Base-by-base conservation (phyloP, 1,284 basidiomycete genomes). In the Xerocomus amazonicus region DNA sequence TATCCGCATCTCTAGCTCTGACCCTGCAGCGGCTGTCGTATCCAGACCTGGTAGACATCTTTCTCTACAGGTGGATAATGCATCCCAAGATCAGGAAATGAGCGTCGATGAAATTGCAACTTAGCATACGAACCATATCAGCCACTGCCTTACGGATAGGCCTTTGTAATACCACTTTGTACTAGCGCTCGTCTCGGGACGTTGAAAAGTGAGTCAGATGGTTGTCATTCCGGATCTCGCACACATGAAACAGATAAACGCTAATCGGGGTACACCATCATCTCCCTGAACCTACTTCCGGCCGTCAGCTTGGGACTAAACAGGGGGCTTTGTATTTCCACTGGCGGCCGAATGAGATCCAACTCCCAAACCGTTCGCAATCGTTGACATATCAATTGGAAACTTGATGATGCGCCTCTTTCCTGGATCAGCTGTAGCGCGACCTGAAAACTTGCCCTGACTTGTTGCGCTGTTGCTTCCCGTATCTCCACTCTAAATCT, bases 401-500 rank as follows among this genome's bases (percentile, higher is more conserved):
- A 92, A 34, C 79, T 87, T 35, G 87, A 85, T 48, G 83, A 70
- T 10, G 91, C 83, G 1, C 93, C 93, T 67, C 87, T 92, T 73
- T 96, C 93, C 60, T 92, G 85, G 13, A 90, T 75, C 51, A 95
- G 66, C 10, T 78, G 75, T 60, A 95, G 66, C 40, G 75, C 75
- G 5, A 87, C 81, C 45, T 73, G 69, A 55, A 74, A 78, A 3
- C 77, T 77, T 14, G 74, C 73, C 34, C 70, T 70, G 40, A 66
- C 64, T 48, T 79, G 75, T 8, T 73, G 71, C 54, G 65, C 68
- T 37, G 61, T 71, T 32, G 74, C 66, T 37, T 73, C 65, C 32
- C 80, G 78, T 48, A 91, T 72, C 60, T 92, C 90, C 33, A 92
- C 85, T 47, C 86, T 78, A 72, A 95, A 95, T 58, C 79, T 81